Percentiles rank a stretch among this genome's conserved stretches.
phyloP scores from a whole-genome alignment of 1,284 basidiomycete genomes.

The Pseudozyma thailandica region DNA sequence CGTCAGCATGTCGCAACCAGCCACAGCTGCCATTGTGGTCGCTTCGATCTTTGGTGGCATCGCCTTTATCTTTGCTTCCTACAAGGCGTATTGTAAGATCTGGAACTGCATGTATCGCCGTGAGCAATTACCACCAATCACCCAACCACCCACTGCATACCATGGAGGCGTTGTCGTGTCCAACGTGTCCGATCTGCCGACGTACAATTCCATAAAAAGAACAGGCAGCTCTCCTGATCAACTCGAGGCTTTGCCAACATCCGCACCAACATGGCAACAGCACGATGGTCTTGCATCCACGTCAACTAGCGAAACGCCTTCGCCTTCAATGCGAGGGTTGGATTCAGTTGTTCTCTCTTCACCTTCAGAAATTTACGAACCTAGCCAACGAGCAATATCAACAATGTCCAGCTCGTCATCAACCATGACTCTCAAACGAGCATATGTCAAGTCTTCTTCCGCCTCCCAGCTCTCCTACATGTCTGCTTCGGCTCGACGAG shows the following conservation, averaged over 20 bases:
- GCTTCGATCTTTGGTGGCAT: slow-evolving; percentile 56
- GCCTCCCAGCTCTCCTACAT: slow-evolving; percentile 37
- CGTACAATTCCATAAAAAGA: slow-evolving; percentile 6
- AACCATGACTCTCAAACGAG: slow-evolving; percentile 54
- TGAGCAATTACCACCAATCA: slow-evolving; percentile 46
- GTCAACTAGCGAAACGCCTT: slow-evolving; percentile 35
- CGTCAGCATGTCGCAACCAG: slow-evolving; percentile 52
- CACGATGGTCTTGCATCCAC: slow-evolving; percentile 26
- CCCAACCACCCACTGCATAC: slow-evolving; percentile 43
- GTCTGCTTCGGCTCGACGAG: slow-evolving; percentile 26
- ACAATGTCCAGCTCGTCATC: slow-evolving; percentile 46
- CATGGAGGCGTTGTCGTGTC: slow-evolving; percentile 32
- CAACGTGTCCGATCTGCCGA: slow-evolving; percentile 16
- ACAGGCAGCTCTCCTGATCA: slow-evolving; percentile 14
- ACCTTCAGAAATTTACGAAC: slow-evolving; percentile 40
- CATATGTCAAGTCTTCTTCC: slow-evolving; percentile 44
- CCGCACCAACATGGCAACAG: slow-evolving; percentile 16
- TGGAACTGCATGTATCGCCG: slow-evolving; percentile 40
- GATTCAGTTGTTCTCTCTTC: slow-evolving; percentile 30
- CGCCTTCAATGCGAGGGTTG: slow-evolving; percentile 22
- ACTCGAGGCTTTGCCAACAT: slow-evolving; percentile 15
- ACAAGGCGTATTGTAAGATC: slow-evolving; percentile 48
- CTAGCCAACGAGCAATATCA: slow-evolving; percentile 22
- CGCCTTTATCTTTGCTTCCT: slow-evolving; percentile 43
- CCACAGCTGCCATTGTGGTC: slow-evolving; percentile 55